Base-by-base conservation (phyloP, 192 early-diverging fungal genomes). In the Mortierella antarctica region DNA sequence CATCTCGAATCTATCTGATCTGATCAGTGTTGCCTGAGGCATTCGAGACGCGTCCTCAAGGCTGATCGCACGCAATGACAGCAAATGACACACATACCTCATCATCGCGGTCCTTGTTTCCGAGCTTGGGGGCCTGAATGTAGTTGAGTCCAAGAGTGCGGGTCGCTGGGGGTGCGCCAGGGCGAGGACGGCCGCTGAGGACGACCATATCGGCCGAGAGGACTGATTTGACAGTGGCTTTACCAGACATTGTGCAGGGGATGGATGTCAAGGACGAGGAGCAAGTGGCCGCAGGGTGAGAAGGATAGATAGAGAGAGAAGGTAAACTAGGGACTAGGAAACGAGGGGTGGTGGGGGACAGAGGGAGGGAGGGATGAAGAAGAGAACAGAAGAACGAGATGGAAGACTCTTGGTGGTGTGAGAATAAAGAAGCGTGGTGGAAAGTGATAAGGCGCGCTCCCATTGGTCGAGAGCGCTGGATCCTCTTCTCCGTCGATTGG, bases 181-280 rank as follows among this genome's bases (percentile, higher is more conserved):
- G 85, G 59, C 86, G 83, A 41, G 94, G 93, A 56, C 88, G 92
- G 48, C 95, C 95, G 50, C 94, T 90, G 23, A 99, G 88, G 58
- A 97, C 88, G 48, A 99, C 86, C 60, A 93, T 94, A 88, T 98
- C 96, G 60, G 96, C 97, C 11, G 95, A 96, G 58, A 98, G 86
- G 18, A 96, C 94, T 44, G 86, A 92, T 82, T 98, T 98, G 73
- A 97, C 94, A 7, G 90, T 82, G 63, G 94, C 96, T 80, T 86
- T 89, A 48, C 86, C 83, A 66, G 64, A 74, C 86, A 87, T 87
- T 70, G 63, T 42, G 46, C 44, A 41, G 52, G 20, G 42, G 50
- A 44, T 46, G 21, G n/a, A 11, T 58, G 20, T 18, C n/a, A 15
- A 52, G 52, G 65, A 70, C 4, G 39, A 47, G 56, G 44, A 41